phyloP scores from a whole-genome alignment of 2,329 filamentous ascomycete species.

The Elsinoe necatrix region DNA sequence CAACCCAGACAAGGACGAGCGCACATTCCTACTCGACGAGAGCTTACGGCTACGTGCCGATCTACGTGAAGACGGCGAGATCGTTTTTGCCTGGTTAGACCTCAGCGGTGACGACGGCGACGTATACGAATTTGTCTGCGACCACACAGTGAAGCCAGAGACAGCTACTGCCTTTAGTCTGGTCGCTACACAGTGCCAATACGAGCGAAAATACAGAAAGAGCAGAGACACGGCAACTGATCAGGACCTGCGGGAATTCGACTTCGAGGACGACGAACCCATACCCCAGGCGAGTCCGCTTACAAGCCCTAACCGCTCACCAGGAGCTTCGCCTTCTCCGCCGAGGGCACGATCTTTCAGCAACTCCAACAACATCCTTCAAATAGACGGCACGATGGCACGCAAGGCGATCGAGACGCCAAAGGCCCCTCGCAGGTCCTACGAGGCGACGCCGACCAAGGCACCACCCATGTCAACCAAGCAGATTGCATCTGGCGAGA shows the following conservation, averaged over 20 bases:
- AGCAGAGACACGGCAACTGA: constrained; percentile 72
- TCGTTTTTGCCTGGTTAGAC: constrained; percentile 89
- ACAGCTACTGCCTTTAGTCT: constrained; percentile 74
- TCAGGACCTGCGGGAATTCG: constrained; percentile 71
- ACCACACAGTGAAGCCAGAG: constrained; percentile 57
- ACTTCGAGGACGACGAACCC: constrained; percentile 57
- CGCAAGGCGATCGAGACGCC: constrained; percentile 23
- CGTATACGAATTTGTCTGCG: constrained; percentile 97
- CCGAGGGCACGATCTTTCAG: constrained; percentile 10
- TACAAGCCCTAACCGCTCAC: constrained; percentile 38
- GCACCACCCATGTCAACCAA: constrained; percentile 49
- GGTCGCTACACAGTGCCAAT: constrained; percentile 85
- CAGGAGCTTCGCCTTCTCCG: constrained; percentile 27
- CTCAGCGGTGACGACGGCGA: constrained; percentile 88
- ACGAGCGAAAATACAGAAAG: constrained; percentile 88
- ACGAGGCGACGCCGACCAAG: constrained; percentile 44
- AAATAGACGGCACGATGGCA: constrained; percentile 24
- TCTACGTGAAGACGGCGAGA: constrained; percentile 68
- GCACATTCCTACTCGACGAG: constrained; percentile 93
- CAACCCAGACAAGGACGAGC: constrained; percentile 81
- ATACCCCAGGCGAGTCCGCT: constrained; percentile 54
- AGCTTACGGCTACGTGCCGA: constrained; percentile 79
- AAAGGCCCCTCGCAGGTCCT: constrained; percentile 23
- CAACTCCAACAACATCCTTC: constrained; percentile 16
- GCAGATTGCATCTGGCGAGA: constrained; percentile 62